phyloP scores from a whole-genome alignment of 2,329 filamentous ascomycete species.

The Cryphonectria nitschkei region DNA sequence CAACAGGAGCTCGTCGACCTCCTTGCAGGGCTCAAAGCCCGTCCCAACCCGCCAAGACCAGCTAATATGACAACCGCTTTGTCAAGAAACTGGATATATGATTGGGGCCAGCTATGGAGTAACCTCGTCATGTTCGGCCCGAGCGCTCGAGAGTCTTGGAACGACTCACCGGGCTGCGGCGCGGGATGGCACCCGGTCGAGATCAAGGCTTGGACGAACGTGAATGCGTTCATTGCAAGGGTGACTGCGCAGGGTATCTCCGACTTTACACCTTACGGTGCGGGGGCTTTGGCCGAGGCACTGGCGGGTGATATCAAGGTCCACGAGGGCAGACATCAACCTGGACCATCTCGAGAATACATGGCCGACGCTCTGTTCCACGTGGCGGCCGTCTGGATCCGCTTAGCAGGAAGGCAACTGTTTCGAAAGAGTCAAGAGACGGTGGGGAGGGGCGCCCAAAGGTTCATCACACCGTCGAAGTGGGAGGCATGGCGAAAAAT shows the following conservation, averaged over 20 bases:
- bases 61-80: slow-evolving; percentile 10
- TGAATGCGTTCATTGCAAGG: slow-evolving; percentile 31
- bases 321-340: background rate
- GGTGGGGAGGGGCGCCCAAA: no score
- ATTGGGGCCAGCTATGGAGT: background rate
- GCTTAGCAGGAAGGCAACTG: slow-evolving; percentile 2
- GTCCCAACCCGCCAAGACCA: slow-evolving; percentile 27
- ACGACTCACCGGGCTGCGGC: slow-evolving; percentile 28
- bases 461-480: background rate
- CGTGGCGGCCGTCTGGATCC: slow-evolving; percentile 16
- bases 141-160: slow-evolving; percentile 29
- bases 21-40: slow-evolving; percentile 25
- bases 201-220: slow-evolving; percentile 26
- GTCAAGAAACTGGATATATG: slow-evolving; percentile 5
- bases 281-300: slow-evolving; percentile 11
- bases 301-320: background rate
- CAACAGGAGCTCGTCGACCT: slow-evolving; percentile 29
- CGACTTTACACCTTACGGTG: slow-evolving; percentile 8
- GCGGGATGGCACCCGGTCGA: slow-evolving; percentile 30
- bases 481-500: slow-evolving; percentile 11
- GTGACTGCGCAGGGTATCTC: slow-evolving; percentile 15
- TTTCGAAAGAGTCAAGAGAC: background rate
- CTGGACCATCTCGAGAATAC: background rate
- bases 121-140: slow-evolving; percentile 20
- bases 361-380: slow-evolving; percentile 16